Evolutionary conservation across 306 rosid species (phyloP), one percentile per base, ranked within the genome.

Genomic region (Casuarina cunninghamiana): DNA sequence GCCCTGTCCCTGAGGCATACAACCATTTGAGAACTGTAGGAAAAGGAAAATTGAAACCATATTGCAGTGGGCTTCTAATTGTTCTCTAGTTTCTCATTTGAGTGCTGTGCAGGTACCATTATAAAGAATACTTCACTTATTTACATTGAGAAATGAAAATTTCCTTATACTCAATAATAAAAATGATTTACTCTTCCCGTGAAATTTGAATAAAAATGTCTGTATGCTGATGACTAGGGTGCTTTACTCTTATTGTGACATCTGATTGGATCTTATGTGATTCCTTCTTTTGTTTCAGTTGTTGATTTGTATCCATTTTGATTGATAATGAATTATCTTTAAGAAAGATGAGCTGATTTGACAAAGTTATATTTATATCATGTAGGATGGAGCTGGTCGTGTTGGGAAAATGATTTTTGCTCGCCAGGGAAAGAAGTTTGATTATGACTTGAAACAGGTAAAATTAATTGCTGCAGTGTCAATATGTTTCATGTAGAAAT

Each of bases 321-420:
- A 10, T 43, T 73, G 63, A 46, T 74, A 39, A n/a, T 68, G 42
- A 42, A 43, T 78, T 69, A 55, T 26, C 10, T 19, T 10, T 41
- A 82, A 72, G 74, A 69, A 45, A 48, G 32, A 26, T 26, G 65
- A 86, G 62, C 37, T 74, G 50, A 60, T 49, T 50, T 60, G 10
- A 38, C 38, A 10, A 39, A 53, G 37, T 19, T 55, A 73, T 4
- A 57, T 51, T 37, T 60, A 69, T 6, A 45, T 73, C 37, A 53
- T 75, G 72, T 76, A 94, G 97, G 99, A 95, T 74, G 99, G 99
- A 38, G 97, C 99, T 75, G 99, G 99, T 81, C 99, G 99, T 57
- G 91, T 95, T 43, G 99, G 99, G 39, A 95, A 95, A 90, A 95
- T 95, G 99, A 89, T 95, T 37, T 95, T 88, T 86, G 92, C 99